These are phyloP conservation scores for Penicillium sp. DNA, from an alignment of 2,329 filamentous ascomycete genomes.

Conservation along the genomic window DNA sequence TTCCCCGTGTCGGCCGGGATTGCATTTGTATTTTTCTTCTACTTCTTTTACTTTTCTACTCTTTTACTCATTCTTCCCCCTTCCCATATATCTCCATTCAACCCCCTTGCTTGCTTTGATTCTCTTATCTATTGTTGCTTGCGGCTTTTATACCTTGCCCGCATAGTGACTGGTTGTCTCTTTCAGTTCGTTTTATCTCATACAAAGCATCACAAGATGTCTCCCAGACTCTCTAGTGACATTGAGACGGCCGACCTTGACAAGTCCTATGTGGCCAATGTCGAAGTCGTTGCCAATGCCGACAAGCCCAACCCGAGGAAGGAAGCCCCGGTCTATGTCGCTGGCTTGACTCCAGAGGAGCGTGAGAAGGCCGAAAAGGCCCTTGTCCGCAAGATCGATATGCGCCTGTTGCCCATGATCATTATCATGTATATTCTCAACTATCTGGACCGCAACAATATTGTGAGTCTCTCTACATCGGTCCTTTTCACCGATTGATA, in stretches of 20 bases:
- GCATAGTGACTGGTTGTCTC: not conserved
- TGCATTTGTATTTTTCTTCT: not conserved
- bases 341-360: slow-evolving; percentile 48
- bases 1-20: not conserved
- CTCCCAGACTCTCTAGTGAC: slow-evolving; percentile 13
- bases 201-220: slow-evolving; percentile 21
- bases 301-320: slow-evolving; percentile 24
- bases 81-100: not conserved
- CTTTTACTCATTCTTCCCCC: not conserved
- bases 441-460: slow-evolving; percentile 61
- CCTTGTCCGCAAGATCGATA: slow-evolving; percentile 66
- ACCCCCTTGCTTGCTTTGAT: slow-evolving; percentile 8
- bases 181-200: not conserved
- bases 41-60: not conserved
- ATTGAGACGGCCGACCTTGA: slow-evolving; percentile 17
- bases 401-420: slow-evolving; percentile 62
- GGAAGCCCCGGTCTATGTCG: slow-evolving; percentile 31
- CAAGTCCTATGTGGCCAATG: slow-evolving; percentile 23
- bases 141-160: not conserved
- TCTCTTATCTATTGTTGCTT: not conserved
- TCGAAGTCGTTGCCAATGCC: slow-evolving; percentile 24
- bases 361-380: slow-evolving; percentile 52
- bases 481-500: not conserved
- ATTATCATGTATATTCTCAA: slow-evolving; percentile 74
- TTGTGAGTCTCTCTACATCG: slow-evolving; percentile 37